Conservation (phyloP, 495 filamentous ascomycete species). For the Opeltia flavorubescens region DNA sequence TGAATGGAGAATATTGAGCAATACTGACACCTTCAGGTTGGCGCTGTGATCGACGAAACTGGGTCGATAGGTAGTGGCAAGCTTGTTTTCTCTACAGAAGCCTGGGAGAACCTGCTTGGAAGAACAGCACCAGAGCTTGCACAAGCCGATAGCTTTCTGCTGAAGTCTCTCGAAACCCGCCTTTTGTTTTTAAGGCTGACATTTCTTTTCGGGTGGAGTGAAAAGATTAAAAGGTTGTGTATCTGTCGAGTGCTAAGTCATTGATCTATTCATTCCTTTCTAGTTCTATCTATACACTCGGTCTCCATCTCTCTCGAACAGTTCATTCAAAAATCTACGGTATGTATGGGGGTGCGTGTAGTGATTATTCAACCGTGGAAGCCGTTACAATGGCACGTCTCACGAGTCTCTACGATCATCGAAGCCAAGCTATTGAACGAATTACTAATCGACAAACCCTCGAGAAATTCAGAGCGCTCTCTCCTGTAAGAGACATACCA, state of each 20-base stretch:
- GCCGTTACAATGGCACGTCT: no score
- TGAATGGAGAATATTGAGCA: not conserved
- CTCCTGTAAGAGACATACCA: no score
- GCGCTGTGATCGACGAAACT: conserved; percentile 16
- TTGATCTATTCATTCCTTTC: no score
- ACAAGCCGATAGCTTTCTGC: conserved; percentile 2
- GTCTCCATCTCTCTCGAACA: no score
- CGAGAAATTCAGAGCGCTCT: no score
- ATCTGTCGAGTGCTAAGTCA: not conserved
- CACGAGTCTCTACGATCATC: no score
- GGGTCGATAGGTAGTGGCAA: conserved; percentile 13
- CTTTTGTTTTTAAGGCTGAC: conserved; percentile 16
- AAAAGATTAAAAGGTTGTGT: conserved; percentile 12
- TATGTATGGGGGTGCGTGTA: no score
- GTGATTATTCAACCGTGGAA: no score
- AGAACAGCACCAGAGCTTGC: conserved; percentile 13
- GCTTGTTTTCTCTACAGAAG: conserved; percentile 15
- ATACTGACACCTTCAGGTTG: conserved; percentile 4
- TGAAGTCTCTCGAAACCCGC: conserved; percentile 15
- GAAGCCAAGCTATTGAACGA: no score
- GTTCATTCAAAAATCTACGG: no score
- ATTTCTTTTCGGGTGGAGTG: conserved; percentile 15
- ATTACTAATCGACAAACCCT: no score
- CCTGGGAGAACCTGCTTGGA: conserved; percentile 20
- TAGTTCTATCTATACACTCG: no score